Conservation (phyloP, 176 grass and related monocot genomes). For the Sorghum bicolor region DNA sequence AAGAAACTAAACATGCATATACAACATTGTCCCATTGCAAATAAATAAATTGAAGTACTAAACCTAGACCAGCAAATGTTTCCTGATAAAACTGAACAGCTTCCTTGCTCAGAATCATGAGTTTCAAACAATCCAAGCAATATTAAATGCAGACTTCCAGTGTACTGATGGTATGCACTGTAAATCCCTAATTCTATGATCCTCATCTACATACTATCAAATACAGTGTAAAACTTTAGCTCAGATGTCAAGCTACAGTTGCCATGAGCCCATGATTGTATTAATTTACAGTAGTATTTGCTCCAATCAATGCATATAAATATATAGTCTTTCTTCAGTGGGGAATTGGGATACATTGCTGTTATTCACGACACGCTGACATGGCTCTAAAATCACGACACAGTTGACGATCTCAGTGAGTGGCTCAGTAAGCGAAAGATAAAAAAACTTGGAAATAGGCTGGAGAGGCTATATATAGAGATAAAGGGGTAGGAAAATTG, state of each 20-base stretch:
- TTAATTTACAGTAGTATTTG: neutral
- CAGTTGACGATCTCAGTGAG: constrained; percentile 34
- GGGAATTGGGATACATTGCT: neutral
- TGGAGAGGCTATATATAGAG: constrained; percentile 11
- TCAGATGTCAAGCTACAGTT: neutral
- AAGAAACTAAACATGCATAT: no score
- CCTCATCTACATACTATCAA: no score
- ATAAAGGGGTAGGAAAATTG: constrained; percentile 34
- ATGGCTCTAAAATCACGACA: constrained; percentile 38
- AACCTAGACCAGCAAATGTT: no score
- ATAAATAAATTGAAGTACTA: no score
- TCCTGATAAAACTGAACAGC: no score
- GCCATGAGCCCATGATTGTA: neutral
- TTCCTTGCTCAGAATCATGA: no score
- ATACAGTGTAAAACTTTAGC: neutral
- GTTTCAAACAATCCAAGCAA: no score
- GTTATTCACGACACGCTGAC: neutral
- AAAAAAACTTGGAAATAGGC: constrained; percentile 29
- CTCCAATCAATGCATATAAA: neutral
- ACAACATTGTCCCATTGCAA: no score
- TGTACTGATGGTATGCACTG: no score
- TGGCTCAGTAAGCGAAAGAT: constrained; percentile 24
- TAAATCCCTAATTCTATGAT: no score
- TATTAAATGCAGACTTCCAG: no score
- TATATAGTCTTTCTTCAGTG: neutral